Evolutionary conservation across 139 green algal species (phyloP).

Genomic region (Chlorella ohadii): DNA sequence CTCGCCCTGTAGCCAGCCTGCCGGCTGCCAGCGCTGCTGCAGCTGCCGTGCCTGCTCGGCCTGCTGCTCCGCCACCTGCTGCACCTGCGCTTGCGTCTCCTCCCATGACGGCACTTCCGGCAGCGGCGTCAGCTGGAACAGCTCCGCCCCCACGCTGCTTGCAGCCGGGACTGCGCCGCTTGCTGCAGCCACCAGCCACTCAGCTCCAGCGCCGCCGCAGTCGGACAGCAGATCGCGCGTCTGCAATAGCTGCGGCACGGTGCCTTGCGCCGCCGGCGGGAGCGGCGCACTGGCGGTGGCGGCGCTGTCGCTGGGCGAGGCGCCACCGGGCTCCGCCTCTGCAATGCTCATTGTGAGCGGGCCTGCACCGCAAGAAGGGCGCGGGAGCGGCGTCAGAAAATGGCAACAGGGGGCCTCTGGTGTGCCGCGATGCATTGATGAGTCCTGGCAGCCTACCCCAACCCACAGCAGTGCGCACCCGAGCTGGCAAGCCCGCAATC

Average conservation of each 20-base stretch:
- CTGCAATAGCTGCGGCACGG: neutral
- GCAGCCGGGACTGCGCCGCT: neutral
- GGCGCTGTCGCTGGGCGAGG: too few species aligned
- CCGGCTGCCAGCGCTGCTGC: neutral
- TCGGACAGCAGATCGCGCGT: constrained; percentile 14
- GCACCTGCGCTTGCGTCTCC: neutral
- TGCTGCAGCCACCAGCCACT: neutral
- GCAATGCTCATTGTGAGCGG: too few species aligned
- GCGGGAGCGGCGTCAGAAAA: too few species aligned
- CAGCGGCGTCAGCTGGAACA: constrained; percentile 24
- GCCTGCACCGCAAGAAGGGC: too few species aligned
- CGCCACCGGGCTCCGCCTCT: too few species aligned
- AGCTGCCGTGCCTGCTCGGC: neutral
- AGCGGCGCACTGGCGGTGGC: neutral
- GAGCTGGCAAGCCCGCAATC: too few species aligned
- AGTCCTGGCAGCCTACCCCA: too few species aligned
- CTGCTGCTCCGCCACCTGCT: neutral
- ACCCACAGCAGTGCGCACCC: too few species aligned
- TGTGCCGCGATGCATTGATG: too few species aligned
- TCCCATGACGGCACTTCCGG: neutral
- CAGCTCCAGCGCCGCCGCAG: neutral
- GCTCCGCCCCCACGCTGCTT: constrained; percentile 16
- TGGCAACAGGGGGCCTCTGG: too few species aligned
- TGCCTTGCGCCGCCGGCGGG: neutral
- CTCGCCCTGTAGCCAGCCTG: neutral